Evolutionary conservation across 2,329 filamentous ascomycete genomes (phyloP).

Genomic region (Colletotrichum musae): DNA sequence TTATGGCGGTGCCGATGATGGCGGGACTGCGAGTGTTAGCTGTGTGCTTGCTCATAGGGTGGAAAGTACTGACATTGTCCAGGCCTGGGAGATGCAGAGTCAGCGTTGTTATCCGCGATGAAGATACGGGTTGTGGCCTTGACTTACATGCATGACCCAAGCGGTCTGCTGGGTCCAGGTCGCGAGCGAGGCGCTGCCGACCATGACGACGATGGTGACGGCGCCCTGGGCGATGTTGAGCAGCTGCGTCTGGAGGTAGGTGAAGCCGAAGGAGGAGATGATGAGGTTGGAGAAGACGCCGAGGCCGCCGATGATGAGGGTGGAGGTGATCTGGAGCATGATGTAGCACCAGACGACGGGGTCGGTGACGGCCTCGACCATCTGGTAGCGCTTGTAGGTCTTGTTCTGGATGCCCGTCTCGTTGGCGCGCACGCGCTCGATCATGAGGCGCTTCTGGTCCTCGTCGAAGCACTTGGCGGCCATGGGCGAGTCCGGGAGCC

Average conservation of each 20-base stretch:
- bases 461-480: slow-evolving; percentile 69
- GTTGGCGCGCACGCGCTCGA: slow-evolving; percentile 81
- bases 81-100: slow-evolving; percentile 64
- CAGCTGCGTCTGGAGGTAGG: slow-evolving; percentile 70
- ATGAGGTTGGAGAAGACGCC: slow-evolving; percentile 78
- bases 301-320: slow-evolving; percentile 73
- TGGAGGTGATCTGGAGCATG: slow-evolving; percentile 71
- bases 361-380: slow-evolving; percentile 65
- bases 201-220: slow-evolving; percentile 41
- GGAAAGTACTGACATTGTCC: slow-evolving; percentile 4
- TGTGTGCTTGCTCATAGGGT: background rate
- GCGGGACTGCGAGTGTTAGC: slow-evolving; percentile 8
- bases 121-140: slow-evolving; percentile 63
- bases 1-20: slow-evolving; percentile 55
- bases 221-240: slow-evolving; percentile 66
- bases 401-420: slow-evolving; percentile 83
- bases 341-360: slow-evolving; percentile 72
- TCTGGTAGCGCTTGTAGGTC: slow-evolving; percentile 77
- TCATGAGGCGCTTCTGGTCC: slow-evolving; percentile 75
- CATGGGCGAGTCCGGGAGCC: slow-evolving; percentile 71
- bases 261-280: slow-evolving; percentile 72
- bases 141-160: slow-evolving; percentile 51
- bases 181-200: slow-evolving; percentile 60
- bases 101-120: slow-evolving; percentile 59
- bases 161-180: slow-evolving; percentile 70